Evolutionary conservation across 495 filamentous ascomycete species (phyloP).

Genomic region (Parathielavia appendiculata): DNA sequence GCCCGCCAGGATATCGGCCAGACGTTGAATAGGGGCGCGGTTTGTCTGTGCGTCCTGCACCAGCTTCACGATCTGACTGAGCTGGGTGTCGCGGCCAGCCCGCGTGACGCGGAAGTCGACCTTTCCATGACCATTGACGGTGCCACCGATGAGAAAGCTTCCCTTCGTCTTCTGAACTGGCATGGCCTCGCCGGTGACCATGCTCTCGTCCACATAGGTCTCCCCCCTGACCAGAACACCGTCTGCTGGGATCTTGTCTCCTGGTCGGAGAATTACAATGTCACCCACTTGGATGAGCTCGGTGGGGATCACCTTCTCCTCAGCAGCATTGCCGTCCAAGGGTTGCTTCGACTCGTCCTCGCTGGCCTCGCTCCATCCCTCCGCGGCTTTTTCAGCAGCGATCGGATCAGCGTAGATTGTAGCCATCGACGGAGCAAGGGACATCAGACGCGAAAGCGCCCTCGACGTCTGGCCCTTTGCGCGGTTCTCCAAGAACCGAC

Average conservation of each 20-base stretch:
- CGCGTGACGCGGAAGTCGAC: constrained; percentile 91
- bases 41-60: constrained; percentile 96
- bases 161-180: constrained; percentile 84
- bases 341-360: constrained; percentile 43
- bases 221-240: constrained; percentile 82
- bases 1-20: constrained; percentile 87
- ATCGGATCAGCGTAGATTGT: constrained; percentile 98
- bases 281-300: constrained; percentile 94
- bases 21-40: constrained; percentile 87
- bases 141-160: constrained; percentile 81
- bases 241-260: constrained; percentile 95
- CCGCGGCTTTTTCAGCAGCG: constrained; percentile 82
- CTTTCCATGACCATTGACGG: constrained; percentile 87
- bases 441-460: constrained; percentile 93
- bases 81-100: constrained; percentile 89
- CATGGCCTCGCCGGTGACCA: constrained; percentile 97
- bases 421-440: constrained; percentile 89
- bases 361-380: constrained; percentile 54
- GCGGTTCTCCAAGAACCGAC: constrained; percentile 87
- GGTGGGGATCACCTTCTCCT: constrained; percentile 81
- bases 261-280: constrained; percentile 85
- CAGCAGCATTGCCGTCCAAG: constrained; percentile 53
- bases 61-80: constrained; percentile 95
- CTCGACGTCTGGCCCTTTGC: constrained; percentile 97
- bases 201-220: constrained; percentile 93